Conservation (phyloP, 257 asterid species). For the Linaria vulgaris region DNA sequence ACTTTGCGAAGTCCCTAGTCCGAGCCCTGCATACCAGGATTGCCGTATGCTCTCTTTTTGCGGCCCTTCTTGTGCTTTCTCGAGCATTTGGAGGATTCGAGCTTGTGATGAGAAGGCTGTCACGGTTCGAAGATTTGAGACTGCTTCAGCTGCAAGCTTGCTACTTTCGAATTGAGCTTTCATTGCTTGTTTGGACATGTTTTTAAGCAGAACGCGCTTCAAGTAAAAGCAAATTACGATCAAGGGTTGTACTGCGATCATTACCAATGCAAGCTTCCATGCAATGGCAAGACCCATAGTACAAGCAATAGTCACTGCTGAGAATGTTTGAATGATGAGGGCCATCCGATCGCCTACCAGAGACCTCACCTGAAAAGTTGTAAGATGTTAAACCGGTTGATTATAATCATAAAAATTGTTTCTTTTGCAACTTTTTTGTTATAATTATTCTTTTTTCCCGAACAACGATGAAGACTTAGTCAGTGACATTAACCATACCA, state of each 20-base stretch:
- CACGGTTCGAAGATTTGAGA: slow-evolving; percentile 55
- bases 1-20: slow-evolving; percentile 56
- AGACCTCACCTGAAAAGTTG: slow-evolving; percentile 48
- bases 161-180: slow-evolving; percentile 62
- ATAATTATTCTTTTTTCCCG: background rate
- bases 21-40: slow-evolving; percentile 60
- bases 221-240: slow-evolving; percentile 47
- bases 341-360: slow-evolving; percentile 65
- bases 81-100: slow-evolving; percentile 50
- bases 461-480: background rate
- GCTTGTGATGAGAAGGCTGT: slow-evolving; percentile 54
- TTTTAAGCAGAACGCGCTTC: slow-evolving; percentile 47
- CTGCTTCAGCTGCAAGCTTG: slow-evolving; percentile 63
- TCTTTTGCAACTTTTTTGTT: background rate
- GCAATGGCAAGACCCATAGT: slow-evolving; percentile 57
- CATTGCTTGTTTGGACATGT: slow-evolving; percentile 48
- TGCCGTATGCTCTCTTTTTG: slow-evolving; percentile 47
- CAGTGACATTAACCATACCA: slow-evolving; percentile 41
- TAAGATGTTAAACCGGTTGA: background rate
- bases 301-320: slow-evolving; percentile 53
- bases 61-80: slow-evolving; percentile 52
- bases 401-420: background rate
- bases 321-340: slow-evolving; percentile 46
- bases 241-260: slow-evolving; percentile 59
- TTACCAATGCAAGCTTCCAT: slow-evolving; percentile 54